These are phyloP conservation scores for Trypanosoma grayi DNA, from an alignment of 208 protist species.

Conservation along the genomic window DNA sequence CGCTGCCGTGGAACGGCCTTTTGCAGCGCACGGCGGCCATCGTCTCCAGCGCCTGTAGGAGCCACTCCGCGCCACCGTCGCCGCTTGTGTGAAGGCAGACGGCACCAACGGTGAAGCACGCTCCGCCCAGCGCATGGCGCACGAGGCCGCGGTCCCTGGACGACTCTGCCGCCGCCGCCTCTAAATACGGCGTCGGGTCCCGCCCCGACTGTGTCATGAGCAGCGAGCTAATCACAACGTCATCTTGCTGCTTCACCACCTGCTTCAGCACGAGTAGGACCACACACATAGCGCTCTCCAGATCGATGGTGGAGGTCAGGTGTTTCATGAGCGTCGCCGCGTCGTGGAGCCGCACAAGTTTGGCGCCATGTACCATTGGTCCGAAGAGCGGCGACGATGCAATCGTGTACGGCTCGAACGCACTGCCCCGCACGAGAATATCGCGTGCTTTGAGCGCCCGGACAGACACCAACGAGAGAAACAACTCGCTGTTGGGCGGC, in stretches of 20 bases:
- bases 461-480: too few species aligned
- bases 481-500: too few species aligned
- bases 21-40: too few species aligned
- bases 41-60: too few species aligned
- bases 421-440: slow-evolving; percentile 20
- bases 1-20: too few species aligned
- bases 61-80: slow-evolving; percentile 25
- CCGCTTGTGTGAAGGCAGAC: slow-evolving; percentile 32
- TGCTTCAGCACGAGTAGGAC: too few species aligned
- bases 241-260: slow-evolving; percentile 30
- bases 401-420: slow-evolving; percentile 26
- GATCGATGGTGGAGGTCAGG: too few species aligned
- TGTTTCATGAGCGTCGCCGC: slow-evolving; percentile 30
- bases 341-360: slow-evolving; percentile 26
- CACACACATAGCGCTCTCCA: too few species aligned
- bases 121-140: slow-evolving; percentile 44
- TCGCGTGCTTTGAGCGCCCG: too few species aligned
- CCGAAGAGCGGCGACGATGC: slow-evolving; percentile 60
- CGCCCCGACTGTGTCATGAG: slow-evolving; percentile 33
- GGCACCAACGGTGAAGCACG: slow-evolving; percentile 47
- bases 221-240: slow-evolving; percentile 52
- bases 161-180: too few species aligned
- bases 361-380: slow-evolving; percentile 32
- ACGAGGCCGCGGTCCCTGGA: slow-evolving; percentile 37
- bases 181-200: slow-evolving; percentile 28